phyloP scores from a whole-genome alignment of 176 grass and related monocot genomes.

The Oryza rufipogon region DNA sequence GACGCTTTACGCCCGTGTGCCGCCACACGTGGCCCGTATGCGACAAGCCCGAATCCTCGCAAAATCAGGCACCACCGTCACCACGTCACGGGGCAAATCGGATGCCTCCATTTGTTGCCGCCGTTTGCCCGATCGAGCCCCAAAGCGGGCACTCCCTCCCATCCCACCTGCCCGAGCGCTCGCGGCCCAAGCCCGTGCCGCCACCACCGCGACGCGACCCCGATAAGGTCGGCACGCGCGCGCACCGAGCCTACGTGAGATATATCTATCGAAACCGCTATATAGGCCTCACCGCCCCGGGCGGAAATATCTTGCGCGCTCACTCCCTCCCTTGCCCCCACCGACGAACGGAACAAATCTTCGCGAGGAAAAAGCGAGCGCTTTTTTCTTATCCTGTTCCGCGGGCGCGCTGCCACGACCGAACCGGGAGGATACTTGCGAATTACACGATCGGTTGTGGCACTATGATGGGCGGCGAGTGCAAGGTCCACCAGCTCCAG shows the following conservation, averaged over 20 bases:
- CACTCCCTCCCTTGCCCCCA: background rate
- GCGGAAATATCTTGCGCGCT: constrained; percentile 45
- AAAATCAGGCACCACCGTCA: background rate
- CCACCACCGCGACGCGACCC: background rate
- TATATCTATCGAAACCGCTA: background rate
- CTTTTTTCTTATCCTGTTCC: constrained; percentile 41
- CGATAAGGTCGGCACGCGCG: constrained; percentile 27
- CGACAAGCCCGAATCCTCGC: constrained; percentile 40
- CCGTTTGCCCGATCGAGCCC: background rate
- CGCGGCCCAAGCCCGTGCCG: background rate
- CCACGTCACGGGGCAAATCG: constrained; percentile 42
- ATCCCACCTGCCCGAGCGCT: background rate
- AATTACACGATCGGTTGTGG: background rate
- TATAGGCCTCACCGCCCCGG: background rate
- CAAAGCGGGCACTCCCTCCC: background rate
- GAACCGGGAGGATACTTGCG: background rate
- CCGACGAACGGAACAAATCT: constrained; percentile 25
- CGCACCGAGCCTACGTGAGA: background rate
- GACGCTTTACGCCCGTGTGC: background rate
- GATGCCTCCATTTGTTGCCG: constrained; percentile 45
- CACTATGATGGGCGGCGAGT: constrained; percentile 45
- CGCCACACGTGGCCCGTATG: constrained; percentile 39
- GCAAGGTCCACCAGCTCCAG: constrained; percentile 28
- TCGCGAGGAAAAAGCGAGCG: constrained; percentile 12
- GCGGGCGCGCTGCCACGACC: background rate